A percentile compares a stretch with the other conserved stretches of the same genome.
Conservation (phyloP, 768 basidiomycete genomes). For the Heimioporus sp. region DNA sequence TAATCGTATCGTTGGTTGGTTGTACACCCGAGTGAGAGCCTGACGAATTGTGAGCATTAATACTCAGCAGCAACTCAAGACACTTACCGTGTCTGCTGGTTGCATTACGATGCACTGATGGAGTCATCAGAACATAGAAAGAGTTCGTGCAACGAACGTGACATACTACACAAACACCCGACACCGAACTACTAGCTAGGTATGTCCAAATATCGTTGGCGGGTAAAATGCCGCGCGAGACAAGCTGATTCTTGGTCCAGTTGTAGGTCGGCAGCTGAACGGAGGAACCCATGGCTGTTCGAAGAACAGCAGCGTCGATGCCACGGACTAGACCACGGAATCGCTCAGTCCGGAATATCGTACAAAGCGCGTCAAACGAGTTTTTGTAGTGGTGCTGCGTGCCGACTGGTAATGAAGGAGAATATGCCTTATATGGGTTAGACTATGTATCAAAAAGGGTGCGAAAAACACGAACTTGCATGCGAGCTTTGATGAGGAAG, state of each 20-base stretch:
- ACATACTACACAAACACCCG: conserved; percentile 89
- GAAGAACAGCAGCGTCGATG: conserved; percentile 88
- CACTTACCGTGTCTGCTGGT: conserved; percentile 80
- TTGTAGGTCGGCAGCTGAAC: conserved; percentile 97
- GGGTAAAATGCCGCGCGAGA: conserved; percentile 62
- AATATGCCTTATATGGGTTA: conserved; percentile 68
- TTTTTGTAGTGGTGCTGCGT: conserved; percentile 90
- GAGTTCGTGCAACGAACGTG: neutral
- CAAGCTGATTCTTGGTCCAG: conserved; percentile 82
- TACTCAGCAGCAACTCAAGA: conserved; percentile 1
- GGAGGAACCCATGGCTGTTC: conserved; percentile 94
- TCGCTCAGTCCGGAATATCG: conserved; percentile 77
- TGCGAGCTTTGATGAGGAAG: conserved; percentile 95
- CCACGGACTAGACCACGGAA: conserved; percentile 82
- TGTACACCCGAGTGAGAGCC: conserved; percentile 94
- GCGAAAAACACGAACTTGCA: conserved; percentile 61
- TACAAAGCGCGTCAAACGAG: conserved; percentile 76
- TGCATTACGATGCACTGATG: conserved; percentile 87
- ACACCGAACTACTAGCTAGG: conserved; percentile 82
- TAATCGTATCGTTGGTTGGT: conserved; percentile 77
- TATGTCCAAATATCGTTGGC: conserved; percentile 85
- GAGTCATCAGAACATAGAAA: conserved; percentile 7
- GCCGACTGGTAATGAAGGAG: conserved; percentile 90
- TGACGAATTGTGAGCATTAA: conserved; percentile 26
- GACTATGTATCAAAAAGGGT: neutral